These are phyloP conservation scores for Aschersonia sp. DNA, from an alignment of 2,329 filamentous ascomycete species.

Conservation along the genomic window DNA sequence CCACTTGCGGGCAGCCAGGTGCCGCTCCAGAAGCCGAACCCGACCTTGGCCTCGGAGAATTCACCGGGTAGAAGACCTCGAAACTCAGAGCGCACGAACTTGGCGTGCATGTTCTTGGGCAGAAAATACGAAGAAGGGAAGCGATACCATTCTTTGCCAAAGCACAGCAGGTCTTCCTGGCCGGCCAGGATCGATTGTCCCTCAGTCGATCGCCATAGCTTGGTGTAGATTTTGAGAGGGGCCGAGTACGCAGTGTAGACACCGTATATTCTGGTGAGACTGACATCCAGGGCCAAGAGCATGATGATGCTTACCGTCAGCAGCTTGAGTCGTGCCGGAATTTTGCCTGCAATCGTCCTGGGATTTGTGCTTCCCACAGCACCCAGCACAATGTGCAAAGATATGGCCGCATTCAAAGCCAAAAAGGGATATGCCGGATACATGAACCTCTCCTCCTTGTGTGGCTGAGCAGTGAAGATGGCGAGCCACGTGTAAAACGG, in stretches of 20 bases:
- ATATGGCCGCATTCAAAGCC: conserved; percentile 74
- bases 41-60: conserved; percentile 60
- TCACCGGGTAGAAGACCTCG: conserved; percentile 78
- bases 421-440: conserved; percentile 90
- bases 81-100: conserved; percentile 87
- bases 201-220: conserved; percentile 42
- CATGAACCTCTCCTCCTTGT: conserved; percentile 99
- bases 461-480: conserved; percentile 84
- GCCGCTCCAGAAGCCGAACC: conserved; percentile 65
- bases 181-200: conserved; percentile 30
- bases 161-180: conserved; percentile 60
- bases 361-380: conserved; percentile 60
- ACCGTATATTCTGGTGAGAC: conserved; percentile 60
- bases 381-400: conserved; percentile 65
- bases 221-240: conserved; percentile 56
- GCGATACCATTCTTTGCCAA: conserved; percentile 97
- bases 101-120: conserved; percentile 67
- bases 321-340: conserved; percentile 66
- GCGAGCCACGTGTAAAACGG: conserved; percentile 92
- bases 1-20: conserved; percentile 70
- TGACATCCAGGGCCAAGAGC: conserved; percentile 48
- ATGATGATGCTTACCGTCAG: conserved; percentile 43
- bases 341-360: conserved; percentile 50
- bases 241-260: conserved; percentile 73
- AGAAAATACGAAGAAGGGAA: conserved; percentile 91